Evolutionary conservation across 371 early-diverging fungal species (phyloP).

Genomic region (Haplosporangium sp.): DNA sequence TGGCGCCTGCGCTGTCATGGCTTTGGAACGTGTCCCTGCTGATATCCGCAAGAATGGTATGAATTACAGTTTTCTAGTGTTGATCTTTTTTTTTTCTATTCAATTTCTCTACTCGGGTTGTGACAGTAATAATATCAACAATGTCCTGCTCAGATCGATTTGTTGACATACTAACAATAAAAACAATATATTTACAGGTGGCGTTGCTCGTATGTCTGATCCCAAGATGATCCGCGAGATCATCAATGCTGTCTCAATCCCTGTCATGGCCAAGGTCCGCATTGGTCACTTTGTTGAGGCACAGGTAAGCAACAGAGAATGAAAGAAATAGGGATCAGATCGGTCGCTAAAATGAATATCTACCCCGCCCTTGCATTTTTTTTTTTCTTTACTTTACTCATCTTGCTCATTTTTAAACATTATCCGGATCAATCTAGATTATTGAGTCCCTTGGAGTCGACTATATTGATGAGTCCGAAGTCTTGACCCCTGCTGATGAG

Average conservation of each 20-base stretch:
- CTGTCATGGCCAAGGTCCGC: slow-evolving; percentile 99
- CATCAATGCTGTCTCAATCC: slow-evolving; percentile 94
- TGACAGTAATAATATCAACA: background rate
- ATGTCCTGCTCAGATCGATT: background rate
- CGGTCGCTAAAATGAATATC: background rate
- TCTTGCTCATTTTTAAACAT: background rate
- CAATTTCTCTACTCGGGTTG: background rate
- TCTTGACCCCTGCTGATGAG: slow-evolving; percentile 96
- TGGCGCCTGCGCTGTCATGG: slow-evolving; percentile 98
- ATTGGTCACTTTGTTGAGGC: slow-evolving; percentile 99
- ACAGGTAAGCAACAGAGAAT: slow-evolving; percentile 55
- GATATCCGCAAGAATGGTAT: slow-evolving; percentile 96
- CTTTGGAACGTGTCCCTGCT: slow-evolving; percentile 97
- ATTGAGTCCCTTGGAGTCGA: slow-evolving; percentile 92
- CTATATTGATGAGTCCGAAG: slow-evolving; percentile 98
- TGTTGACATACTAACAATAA: slow-evolving; percentile 1
- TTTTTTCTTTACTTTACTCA: background rate
- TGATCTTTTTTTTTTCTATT: background rate
- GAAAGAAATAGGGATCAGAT: background rate
- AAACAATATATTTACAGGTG: slow-evolving; percentile 65
- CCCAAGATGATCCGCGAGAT: slow-evolving; percentile 98
- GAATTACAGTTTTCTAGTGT: slow-evolving; percentile 4
- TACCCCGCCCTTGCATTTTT: background rate
- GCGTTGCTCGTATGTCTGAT: slow-evolving; percentile 98
- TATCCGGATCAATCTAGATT: slow-evolving; percentile 67